Percentiles rank a stretch among this genome's conserved stretches.
These are phyloP conservation scores for Lipomyces spencermartinsiae DNA, from an alignment of 805 yeast genomes.

Conservation along the genomic window DNA sequence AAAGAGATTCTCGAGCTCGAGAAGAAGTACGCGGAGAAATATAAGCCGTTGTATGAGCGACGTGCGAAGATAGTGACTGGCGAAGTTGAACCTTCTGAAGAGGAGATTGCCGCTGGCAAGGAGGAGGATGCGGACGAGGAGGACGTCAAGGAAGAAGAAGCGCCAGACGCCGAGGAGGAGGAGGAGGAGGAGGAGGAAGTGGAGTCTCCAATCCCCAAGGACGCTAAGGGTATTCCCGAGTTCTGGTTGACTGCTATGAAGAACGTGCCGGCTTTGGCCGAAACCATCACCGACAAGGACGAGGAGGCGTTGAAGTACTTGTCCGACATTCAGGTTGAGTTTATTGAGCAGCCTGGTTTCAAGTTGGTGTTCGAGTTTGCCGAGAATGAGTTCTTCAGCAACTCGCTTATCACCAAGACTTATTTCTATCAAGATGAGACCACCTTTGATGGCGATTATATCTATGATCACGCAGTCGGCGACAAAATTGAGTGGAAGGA, in stretches of 20 bases:
- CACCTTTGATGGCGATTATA: conserved; percentile 94
- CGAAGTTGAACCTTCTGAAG: conserved; percentile 72
- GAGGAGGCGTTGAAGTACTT: conserved; percentile 77
- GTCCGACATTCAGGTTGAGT: conserved; percentile 75
- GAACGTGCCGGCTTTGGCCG: conserved; percentile 79
- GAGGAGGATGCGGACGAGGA: conserved; percentile 48
- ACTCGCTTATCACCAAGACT: conserved; percentile 76
- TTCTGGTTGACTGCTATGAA: conserved; percentile 97
- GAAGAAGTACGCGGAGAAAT: conserved; percentile 72
- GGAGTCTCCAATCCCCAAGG: conserved; percentile 48
- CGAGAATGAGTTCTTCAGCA: conserved; percentile 76
- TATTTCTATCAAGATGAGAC: conserved; percentile 93
- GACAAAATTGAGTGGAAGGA: conserved; percentile 81
- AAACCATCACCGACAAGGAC: conserved; percentile 88
- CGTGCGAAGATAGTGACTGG: conserved; percentile 80
- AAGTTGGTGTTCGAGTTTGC: conserved; percentile 81
- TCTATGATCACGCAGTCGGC: conserved; percentile 97
- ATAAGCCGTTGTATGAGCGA: conserved; percentile 75
- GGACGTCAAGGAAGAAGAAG: conserved; percentile 42
- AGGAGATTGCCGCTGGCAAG: conserved; percentile 80
- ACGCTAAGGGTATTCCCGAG: conserved; percentile 79
- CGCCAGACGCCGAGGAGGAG: conserved; percentile 51
- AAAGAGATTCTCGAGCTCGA: conserved; percentile 86
- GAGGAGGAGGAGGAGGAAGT: conserved; percentile 55
- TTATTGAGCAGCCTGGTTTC: conserved; percentile 84